Conservation (phyloP, 192 early-diverging fungal genomes). For the Rhizophagus sp. region DNA sequence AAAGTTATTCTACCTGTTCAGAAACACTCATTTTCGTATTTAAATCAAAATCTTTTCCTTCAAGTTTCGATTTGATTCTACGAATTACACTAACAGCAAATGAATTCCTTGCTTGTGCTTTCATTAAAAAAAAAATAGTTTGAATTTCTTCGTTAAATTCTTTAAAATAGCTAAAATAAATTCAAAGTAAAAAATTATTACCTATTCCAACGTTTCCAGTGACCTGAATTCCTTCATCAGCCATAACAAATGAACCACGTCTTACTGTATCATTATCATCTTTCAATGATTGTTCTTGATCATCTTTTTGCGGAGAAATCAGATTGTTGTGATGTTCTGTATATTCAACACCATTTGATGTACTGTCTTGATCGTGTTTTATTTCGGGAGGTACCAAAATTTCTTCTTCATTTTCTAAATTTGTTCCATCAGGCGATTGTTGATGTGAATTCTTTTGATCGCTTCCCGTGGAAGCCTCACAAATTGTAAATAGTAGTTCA, state of each 20-base stretch:
- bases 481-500: slow-evolving; percentile 2
- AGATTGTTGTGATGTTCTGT: neutral
- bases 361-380: neutral
- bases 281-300: neutral
- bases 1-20: slow-evolving; percentile 54
- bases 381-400: neutral
- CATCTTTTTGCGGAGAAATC: neutral
- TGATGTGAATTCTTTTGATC: neutral
- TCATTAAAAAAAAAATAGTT: neutral
- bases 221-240: neutral
- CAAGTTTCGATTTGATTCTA: slow-evolving; percentile 64
- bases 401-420: neutral
- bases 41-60: slow-evolving; percentile 59
- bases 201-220: neutral
- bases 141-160: neutral
- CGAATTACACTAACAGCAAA: slow-evolving; percentile 65
- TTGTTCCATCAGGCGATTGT: neutral
- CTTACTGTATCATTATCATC: neutral
- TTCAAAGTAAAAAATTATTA: neutral
- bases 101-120: slow-evolving; percentile 51
- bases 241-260: neutral
- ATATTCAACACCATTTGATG: neutral
- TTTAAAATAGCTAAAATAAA: neutral
- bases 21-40: slow-evolving; percentile 54
- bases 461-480: neutral